phyloP scores from a whole-genome alignment of 1,284 basidiomycete genomes.

The Irpex sp. region DNA sequence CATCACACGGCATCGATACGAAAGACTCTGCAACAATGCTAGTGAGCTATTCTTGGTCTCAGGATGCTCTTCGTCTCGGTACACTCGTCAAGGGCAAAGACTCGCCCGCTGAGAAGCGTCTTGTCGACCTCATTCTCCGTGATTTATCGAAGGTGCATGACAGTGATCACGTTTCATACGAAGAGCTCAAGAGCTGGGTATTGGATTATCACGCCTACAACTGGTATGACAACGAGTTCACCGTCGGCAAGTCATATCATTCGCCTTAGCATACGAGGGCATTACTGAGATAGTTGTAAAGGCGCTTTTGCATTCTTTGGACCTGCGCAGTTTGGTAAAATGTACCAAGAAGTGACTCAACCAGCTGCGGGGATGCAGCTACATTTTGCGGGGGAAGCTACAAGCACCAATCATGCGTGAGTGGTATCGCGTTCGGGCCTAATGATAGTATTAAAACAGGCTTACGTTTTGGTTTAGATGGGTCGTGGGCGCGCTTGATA shows the following conservation, averaged over 20 bases:
- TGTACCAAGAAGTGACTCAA: slow-evolving; percentile 3
- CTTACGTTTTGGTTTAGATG: not conserved
- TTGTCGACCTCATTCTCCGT: slow-evolving; percentile 14
- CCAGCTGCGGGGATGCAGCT: slow-evolving; percentile 16
- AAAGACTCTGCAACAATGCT: slow-evolving; percentile 14
- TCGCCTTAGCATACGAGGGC: not conserved
- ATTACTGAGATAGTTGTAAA: not conserved
- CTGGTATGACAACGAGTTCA: slow-evolving; percentile 15
- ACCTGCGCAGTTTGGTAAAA: slow-evolving; percentile 16
- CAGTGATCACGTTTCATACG: slow-evolving; percentile 8
- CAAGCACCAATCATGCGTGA: slow-evolving; percentile 22
- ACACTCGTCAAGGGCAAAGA: slow-evolving; percentile 6
- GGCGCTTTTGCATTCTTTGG: slow-evolving; percentile 20
- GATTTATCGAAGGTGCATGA: slow-evolving; percentile 20
- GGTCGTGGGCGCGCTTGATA: not conserved
- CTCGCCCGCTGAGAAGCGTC: slow-evolving; percentile 5
- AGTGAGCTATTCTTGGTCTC: slow-evolving; percentile 20
- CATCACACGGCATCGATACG: slow-evolving; percentile 17
- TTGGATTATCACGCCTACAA: slow-evolving; percentile 12
- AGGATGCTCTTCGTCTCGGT: slow-evolving; percentile 19
- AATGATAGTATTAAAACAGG: too few species aligned
- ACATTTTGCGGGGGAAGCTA: slow-evolving; percentile 24
- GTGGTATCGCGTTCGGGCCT: not conserved
- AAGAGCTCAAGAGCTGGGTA: slow-evolving; percentile 3
- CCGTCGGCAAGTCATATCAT: slow-evolving; percentile 9